phyloP scores from a whole-genome alignment of 2,329 filamentous ascomycete genomes.

The Diaporthe citrichinensis region DNA sequence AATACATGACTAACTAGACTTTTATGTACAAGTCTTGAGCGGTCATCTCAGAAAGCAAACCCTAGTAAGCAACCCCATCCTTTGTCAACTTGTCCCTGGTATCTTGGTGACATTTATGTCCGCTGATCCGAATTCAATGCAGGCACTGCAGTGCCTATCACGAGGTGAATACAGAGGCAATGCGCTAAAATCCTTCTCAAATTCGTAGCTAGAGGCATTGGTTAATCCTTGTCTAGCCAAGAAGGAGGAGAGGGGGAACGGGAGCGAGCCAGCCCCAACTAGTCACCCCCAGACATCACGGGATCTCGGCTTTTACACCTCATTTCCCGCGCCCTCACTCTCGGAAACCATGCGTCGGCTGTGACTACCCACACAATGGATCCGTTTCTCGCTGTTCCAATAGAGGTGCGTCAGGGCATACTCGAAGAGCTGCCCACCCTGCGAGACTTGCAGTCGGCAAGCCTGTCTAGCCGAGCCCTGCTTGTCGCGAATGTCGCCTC shows the following conservation, averaged over 20 bases:
- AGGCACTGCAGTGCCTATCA: background rate
- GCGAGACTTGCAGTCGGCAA: slow-evolving; percentile 28
- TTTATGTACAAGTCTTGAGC: background rate
- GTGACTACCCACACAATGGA: background rate
- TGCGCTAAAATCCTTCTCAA: slow-evolving; percentile 13
- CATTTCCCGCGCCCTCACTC: background rate
- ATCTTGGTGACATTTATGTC: too few relatives aligned
- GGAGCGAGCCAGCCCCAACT: slow-evolving; percentile 14
- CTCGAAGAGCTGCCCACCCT: background rate
- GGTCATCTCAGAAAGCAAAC: background rate
- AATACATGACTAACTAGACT: background rate
- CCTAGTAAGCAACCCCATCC: background rate
- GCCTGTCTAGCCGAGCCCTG: slow-evolving; percentile 9
- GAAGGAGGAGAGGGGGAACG: slow-evolving; percentile 8
- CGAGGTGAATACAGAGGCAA: background rate
- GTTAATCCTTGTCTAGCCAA: slow-evolving; percentile 22
- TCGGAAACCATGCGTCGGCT: background rate
- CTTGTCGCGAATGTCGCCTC: background rate
- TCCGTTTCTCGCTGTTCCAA: background rate
- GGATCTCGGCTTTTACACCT: slow-evolving; percentile 2
- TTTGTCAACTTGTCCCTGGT: background rate
- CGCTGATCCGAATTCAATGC: background rate
- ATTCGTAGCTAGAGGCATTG: background rate
- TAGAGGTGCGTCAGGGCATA: slow-evolving; percentile 18
- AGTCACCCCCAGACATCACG: slow-evolving; percentile 10